These are phyloP conservation scores for Thraustochytrium striatum DNA, from an alignment of 352 stramenopile genomes.

Conservation along the genomic window DNA sequence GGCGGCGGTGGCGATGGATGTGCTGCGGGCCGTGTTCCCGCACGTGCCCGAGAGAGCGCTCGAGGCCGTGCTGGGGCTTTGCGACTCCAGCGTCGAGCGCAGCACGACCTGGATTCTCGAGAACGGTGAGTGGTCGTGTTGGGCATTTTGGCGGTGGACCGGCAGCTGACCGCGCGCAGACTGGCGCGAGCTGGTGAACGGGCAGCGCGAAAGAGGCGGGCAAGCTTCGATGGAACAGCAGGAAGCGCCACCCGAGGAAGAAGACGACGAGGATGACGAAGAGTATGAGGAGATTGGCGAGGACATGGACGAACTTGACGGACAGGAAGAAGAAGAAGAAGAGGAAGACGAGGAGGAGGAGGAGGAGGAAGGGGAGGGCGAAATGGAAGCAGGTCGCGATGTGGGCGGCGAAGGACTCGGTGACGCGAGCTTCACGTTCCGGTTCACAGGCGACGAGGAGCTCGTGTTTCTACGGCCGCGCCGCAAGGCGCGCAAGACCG, in stretches of 20 bases:
- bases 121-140: not conserved
- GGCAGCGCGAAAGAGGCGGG: not conserved
- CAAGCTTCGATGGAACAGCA: not conserved
- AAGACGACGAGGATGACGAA: not conserved
- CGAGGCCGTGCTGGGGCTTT: not conserved
- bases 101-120: not conserved
- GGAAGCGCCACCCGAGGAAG: not conserved
- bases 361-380: not conserved
- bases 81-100: not conserved
- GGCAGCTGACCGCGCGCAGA: not conserved
- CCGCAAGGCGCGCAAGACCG: not conserved
- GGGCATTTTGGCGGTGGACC: not conserved
- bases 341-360: not conserved
- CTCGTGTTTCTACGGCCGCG: conserved; percentile 19
- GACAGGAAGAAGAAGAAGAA: not conserved
- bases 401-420: not conserved
- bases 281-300: conserved; percentile 11
- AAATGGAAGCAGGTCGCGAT: not conserved
- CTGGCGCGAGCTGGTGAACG: not conserved
- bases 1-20: not conserved
- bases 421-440: not conserved
- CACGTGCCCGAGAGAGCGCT: not conserved
- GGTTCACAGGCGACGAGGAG: not conserved
- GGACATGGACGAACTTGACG: not conserved
- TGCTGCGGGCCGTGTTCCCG: conserved; percentile 25